Conservation (phyloP, 2,329 filamentous ascomycete species). For the Fusarium sp. region DNA sequence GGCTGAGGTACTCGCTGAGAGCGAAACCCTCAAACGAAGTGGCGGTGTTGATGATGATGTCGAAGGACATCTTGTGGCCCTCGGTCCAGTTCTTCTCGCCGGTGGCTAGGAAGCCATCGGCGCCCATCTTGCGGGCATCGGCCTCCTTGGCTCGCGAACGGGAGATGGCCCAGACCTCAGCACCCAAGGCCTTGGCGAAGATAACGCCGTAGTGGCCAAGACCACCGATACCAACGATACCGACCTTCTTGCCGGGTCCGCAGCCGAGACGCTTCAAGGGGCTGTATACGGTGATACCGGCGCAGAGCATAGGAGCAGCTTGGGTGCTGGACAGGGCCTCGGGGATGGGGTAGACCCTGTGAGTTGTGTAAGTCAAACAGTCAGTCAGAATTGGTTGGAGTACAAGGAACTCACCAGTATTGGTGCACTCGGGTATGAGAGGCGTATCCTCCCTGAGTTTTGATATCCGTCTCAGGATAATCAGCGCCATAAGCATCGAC, state of each 20-base stretch:
- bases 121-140: slow-evolving; percentile 70
- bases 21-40: slow-evolving; percentile 77
- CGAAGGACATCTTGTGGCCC: slow-evolving; percentile 73
- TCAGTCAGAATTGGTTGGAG: background rate
- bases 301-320: slow-evolving; percentile 86
- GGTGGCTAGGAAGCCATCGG: slow-evolving; percentile 71
- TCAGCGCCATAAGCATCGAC: slow-evolving; percentile 64
- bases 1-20: slow-evolving; percentile 77
- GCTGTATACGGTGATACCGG: slow-evolving; percentile 83
- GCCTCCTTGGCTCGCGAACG: slow-evolving; percentile 71
- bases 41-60: slow-evolving; percentile 82
- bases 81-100: slow-evolving; percentile 69
- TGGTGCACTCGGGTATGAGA: slow-evolving; percentile 54
- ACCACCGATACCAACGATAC: slow-evolving; percentile 78
- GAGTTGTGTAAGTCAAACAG: slow-evolving; percentile 13
- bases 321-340: slow-evolving; percentile 72
- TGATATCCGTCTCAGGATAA: slow-evolving; percentile 65
- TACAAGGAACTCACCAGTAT: slow-evolving; percentile 60
- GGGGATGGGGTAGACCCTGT: slow-evolving; percentile 78
- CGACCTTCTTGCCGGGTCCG: slow-evolving; percentile 84
- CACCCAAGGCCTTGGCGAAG: slow-evolving; percentile 76
- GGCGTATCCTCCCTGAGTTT: slow-evolving; percentile 70
- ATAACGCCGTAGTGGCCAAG: slow-evolving; percentile 79
- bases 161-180: slow-evolving; percentile 73
- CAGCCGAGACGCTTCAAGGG: slow-evolving; percentile 82